phyloP scores from a whole-genome alignment of 768 basidiomycete species.

The Neoboletus brunneissimus region DNA sequence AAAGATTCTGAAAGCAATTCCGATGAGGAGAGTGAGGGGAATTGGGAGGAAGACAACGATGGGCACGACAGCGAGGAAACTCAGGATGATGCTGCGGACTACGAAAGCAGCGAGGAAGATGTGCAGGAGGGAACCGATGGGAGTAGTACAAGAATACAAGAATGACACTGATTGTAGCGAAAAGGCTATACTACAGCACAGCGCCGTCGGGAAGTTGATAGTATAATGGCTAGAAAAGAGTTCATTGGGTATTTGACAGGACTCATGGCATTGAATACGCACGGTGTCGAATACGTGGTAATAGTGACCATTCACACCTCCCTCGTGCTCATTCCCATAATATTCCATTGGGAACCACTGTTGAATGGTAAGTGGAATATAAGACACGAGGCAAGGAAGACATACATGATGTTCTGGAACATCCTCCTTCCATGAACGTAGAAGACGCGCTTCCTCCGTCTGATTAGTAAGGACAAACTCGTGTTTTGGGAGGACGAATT shows the following conservation, averaged over 20 bases:
- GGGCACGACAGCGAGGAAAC: constrained; percentile 30
- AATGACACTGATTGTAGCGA: constrained; percentile 4
- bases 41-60: constrained; percentile 24
- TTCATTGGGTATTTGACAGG: not conserved
- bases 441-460: constrained; percentile 58
- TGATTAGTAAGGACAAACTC: constrained; percentile 56
- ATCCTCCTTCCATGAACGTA: constrained; percentile 63
- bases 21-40: constrained; percentile 35
- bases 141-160: constrained; percentile 10
- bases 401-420: constrained; percentile 63
- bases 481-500: constrained; percentile 71
- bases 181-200: constrained; percentile 30
- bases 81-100: constrained; percentile 24
- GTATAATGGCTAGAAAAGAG: constrained; percentile 44
- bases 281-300: constrained; percentile 79
- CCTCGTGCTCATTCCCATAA: constrained; percentile 49
- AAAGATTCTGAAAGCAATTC: constrained; percentile 33
- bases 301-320: constrained; percentile 66
- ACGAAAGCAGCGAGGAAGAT: constrained; percentile 18
- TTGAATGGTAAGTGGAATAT: constrained; percentile 1
- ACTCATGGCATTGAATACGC: constrained; percentile 21
- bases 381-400: constrained; percentile 4
- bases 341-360: constrained; percentile 81
- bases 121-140: constrained; percentile 20
- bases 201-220: constrained; percentile 48